These are phyloP conservation scores for Herpomyces periplanetae DNA, from an alignment of 2,329 filamentous ascomycete species.

Conservation along the genomic window DNA sequence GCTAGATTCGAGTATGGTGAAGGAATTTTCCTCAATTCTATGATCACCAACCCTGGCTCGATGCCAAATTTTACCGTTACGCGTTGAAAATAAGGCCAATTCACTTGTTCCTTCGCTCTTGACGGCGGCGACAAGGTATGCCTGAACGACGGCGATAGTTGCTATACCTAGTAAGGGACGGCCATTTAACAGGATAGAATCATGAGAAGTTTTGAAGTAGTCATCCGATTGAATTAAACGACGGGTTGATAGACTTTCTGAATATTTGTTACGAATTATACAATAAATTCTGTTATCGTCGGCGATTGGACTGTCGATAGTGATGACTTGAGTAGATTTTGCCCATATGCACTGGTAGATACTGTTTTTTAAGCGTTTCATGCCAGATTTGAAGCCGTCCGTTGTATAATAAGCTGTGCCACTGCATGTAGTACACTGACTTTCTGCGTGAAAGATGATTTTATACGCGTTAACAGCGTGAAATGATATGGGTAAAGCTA, in stretches of 20 bases:
- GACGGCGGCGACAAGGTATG: conserved; percentile 46
- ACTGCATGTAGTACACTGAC: conserved; percentile 3
- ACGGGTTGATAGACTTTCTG: conserved; percentile 28
- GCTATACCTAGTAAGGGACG: conserved; percentile 38
- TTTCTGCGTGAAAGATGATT: conserved; percentile 28
- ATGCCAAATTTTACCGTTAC: conserved; percentile 55
- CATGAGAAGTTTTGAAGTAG: conserved; percentile 23
- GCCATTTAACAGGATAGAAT: conserved; percentile 35
- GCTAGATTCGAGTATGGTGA: conserved; percentile 75
- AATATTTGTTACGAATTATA: conserved; percentile 30
- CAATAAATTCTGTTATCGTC: conserved; percentile 38
- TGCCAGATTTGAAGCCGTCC: conserved; percentile 34
- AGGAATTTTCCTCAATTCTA: conserved; percentile 43
- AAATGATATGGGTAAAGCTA: conserved; percentile 23
- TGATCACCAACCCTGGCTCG: conserved; percentile 46
- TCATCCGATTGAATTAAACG: conserved; percentile 42
- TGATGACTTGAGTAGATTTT: conserved; percentile 30
- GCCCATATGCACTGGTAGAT: conserved; percentile 61
- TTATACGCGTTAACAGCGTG: conserved; percentile 47
- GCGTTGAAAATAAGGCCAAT: conserved; percentile 58
- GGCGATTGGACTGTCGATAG: conserved; percentile 20
- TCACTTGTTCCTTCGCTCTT: conserved; percentile 44
- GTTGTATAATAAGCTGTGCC: conserved; percentile 25
- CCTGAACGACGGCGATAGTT: conserved; percentile 46
- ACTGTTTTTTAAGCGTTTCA: conserved; percentile 21